Conservation (phyloP, 2,329 filamentous ascomycete genomes). For the Fusarium tanahbumbuense region DNA sequence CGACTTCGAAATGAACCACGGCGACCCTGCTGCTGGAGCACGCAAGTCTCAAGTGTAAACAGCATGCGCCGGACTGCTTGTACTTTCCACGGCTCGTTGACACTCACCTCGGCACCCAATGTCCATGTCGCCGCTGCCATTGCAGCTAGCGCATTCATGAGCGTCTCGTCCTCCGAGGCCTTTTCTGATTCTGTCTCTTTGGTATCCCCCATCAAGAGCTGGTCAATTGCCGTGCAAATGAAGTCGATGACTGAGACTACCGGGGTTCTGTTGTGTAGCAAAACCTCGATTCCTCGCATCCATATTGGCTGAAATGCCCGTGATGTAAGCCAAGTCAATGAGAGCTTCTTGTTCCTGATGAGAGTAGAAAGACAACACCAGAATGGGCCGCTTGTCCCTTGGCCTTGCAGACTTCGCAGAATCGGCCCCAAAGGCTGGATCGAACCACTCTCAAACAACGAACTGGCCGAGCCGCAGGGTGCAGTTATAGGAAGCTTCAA, state of each 20-base stretch:
- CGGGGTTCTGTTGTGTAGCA: constrained; percentile 40
- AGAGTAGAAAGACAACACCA: constrained; percentile 44
- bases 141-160: constrained; percentile 49
- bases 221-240: constrained; percentile 39
- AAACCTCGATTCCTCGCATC: constrained; percentile 42
- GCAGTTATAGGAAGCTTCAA: constrained; percentile 26
- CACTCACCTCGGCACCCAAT: constrained; percentile 14
- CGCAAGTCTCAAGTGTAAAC: constrained; percentile 44
- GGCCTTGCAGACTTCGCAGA: constrained; percentile 22
- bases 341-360: constrained; percentile 34
- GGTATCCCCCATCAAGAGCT: constrained; percentile 33
- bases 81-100: constrained; percentile 14
- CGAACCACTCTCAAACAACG: constrained; percentile 29
- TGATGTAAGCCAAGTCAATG: constrained; percentile 43
- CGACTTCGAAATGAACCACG: constrained; percentile 18
- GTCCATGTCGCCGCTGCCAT: constrained; percentile 45
- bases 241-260: constrained; percentile 42
- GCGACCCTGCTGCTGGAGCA: constrained; percentile 30
- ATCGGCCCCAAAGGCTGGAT: constrained; percentile 42
- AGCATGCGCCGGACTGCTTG: constrained; percentile 42
- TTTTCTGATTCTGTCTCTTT: constrained; percentile 4
- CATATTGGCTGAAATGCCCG: constrained; percentile 44
- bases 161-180: constrained; percentile 40
- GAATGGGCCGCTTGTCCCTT: constrained; percentile 16
- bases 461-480: constrained; percentile 29